Conservation (phyloP, 2,329 filamentous ascomycete species). For the Sporothrix mexicana region DNA sequence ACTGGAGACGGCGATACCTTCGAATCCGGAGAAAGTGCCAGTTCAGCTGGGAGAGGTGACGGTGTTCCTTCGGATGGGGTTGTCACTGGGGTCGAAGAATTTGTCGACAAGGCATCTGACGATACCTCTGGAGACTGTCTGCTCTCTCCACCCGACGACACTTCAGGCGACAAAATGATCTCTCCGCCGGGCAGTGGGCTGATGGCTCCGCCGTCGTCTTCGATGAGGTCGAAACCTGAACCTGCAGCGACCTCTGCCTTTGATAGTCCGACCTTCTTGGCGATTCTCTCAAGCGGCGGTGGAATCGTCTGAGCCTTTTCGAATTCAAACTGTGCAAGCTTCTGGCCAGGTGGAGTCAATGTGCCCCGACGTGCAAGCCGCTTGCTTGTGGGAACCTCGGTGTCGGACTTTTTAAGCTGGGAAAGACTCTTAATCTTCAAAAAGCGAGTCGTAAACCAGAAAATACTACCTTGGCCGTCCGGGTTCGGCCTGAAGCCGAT, state of each 20-base stretch:
- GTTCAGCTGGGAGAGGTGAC: too few species aligned
- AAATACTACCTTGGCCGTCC: constrained; percentile 87
- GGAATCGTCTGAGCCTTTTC: constrained; percentile 20
- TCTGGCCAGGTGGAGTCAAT: constrained; percentile 14
- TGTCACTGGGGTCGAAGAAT: background rate
- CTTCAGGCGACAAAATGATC: background rate
- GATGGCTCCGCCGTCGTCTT: constrained; percentile 9
- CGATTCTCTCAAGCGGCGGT: constrained; percentile 23
- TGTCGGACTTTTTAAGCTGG: constrained; percentile 38
- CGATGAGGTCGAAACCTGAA: constrained; percentile 26
- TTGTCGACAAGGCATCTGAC: background rate
- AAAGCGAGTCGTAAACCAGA: constrained; percentile 78
- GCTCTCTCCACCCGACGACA: background rate
- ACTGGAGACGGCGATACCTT: background rate
- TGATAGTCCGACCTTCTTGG: constrained; percentile 24
- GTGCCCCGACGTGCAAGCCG: background rate
- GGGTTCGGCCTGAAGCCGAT: constrained; percentile 89
- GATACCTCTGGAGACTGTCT: background rate
- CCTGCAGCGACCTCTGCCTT: constrained; percentile 31
- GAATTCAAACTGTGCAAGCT: constrained; percentile 27
- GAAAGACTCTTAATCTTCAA: constrained; percentile 45
- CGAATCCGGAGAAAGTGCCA: background rate
- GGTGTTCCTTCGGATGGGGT: background rate
- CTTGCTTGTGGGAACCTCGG: background rate
- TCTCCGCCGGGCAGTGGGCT: background rate